A percentile compares a stretch with the other conserved stretches of the same genome.
These are phyloP conservation scores for Adansonia gregorii DNA, from an alignment of 441 rosid species.

Conservation along the genomic window DNA sequence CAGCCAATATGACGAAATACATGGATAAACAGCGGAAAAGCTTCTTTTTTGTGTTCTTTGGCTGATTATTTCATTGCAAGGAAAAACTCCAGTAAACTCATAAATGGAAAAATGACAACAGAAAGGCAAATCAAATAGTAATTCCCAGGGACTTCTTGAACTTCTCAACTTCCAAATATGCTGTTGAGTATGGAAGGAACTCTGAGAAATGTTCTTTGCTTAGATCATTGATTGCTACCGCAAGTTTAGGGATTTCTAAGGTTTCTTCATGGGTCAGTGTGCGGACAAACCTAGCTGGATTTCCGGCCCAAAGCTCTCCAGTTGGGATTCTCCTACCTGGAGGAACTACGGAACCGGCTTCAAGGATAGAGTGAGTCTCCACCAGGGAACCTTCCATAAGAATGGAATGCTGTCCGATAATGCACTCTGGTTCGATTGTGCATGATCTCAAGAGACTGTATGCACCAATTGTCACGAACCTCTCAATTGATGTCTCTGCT, in stretches of 20 bases:
- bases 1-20: too few relatives aligned
- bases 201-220: conserved; percentile 79
- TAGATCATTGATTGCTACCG: conserved; percentile 89
- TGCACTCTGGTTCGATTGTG: conserved; percentile 97
- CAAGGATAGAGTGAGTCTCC: conserved; percentile 87
- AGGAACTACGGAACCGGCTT: conserved; percentile 98
- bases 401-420: conserved; percentile 92
- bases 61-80: conserved; percentile 62
- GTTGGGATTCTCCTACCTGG: conserved; percentile 97
- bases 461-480: conserved; percentile 93
- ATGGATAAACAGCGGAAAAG: neutral
- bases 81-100: conserved; percentile 29
- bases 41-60: conserved; percentile 43
- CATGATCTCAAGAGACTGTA: conserved; percentile 85
- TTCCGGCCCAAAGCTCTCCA: conserved; percentile 98
- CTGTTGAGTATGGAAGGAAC: conserved; percentile 91
- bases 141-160: conserved; percentile 81
- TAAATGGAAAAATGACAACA: conserved; percentile 30
- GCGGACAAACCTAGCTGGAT: conserved; percentile 93
- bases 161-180: conserved; percentile 93
- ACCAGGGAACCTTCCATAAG: conserved; percentile 98
- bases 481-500: conserved; percentile 83
- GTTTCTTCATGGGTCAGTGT: conserved; percentile 88
- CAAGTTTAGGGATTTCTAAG: conserved; percentile 89
- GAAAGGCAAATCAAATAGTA: conserved; percentile 45